Base-by-base conservation (phyloP, 495 filamentous ascomycete species). In the Chaetomium tenue region DNA sequence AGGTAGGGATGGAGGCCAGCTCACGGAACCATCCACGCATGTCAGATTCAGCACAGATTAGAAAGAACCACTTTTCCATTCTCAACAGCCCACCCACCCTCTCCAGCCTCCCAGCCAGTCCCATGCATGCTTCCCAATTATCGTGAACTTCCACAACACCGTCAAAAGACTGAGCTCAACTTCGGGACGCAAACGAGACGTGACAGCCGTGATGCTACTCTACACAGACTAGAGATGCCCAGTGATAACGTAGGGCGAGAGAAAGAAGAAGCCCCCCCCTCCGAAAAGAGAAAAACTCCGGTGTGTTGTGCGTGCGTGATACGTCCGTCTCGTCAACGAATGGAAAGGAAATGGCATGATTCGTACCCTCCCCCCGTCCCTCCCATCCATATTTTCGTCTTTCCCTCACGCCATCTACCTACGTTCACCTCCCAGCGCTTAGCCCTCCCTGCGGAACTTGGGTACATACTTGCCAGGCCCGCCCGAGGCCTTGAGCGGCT, bases 391-490 rank as follows among this genome's bases (percentile, higher is more conserved):
- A 1, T 56, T 50, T 57, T 48, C 48, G 25, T 48, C 18, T 25
- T 23, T 51, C 22, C 42, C 16, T 51, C 47, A 8, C 5, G 1
- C 33, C 33, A n/a, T 22, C 46, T 23, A 11, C n/a, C 46, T 23
- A 50, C 20, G 15, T 47, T n/a, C 42, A 26, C 52, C 25, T 25
- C 8, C 13, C 22, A 20, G 44, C 26, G 33, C 66, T 63, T 64
- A 65, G 62, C 64, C 72, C 48, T 69, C 72, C 42, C 74, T 67
- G 13, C 72, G 69, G 64, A 67, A 75, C 67, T 70, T 71, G 56
- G 79, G 78, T 54, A 81, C 79, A 60, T 71, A 82, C 65, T 81
- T 81, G 58, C 79, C 80, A 20, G 78, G 66, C 12, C 65, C 74
- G 18, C 79, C 77, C 33, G 76, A 77, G 22, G 80, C 67, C 70